Evolutionary conservation across 225 moss, liverwort and hornwort species (phyloP), one percentile per base, ranked within the genome.

Genomic region (Rhytidiadelphus loreus): DNA sequence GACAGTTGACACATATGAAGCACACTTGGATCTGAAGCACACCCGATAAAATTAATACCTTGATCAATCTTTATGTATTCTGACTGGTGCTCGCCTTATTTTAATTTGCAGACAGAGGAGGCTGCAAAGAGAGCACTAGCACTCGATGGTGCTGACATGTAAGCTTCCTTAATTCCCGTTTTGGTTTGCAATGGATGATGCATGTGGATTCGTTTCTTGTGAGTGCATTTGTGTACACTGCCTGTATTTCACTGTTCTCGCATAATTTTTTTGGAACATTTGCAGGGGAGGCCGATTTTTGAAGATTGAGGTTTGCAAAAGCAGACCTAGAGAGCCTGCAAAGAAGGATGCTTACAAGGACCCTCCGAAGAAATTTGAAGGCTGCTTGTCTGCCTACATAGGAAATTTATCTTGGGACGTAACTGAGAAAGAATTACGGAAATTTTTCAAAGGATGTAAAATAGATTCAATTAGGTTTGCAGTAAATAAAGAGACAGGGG

Each of bases 391-490:
- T 82, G 96, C 95, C 2, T 96, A 97, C 79, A 92, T 99, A 55
- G 99, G 99, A 13, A 99, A 99, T 74, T 87, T 99, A 37, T 85
- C 95, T 22, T 97, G 96, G 96, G 94, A 97, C 7, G 63, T 96
- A 7, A 92, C 95, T 18, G 97, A 99, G 78, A 92, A 93, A 44
- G 94, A 91, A 56, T 78, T 99, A 11, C 92, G 94, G 46, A 94
- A 92, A 16, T 94, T 96, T 80, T 94, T 99, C 18, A 88, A 92
- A 72, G 93, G 91, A 43, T 88, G 92, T 80, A 97, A 92, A 85
- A 92, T 99, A 64, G 96, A 96, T 56, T 81, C 95, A 11, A 81
- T 99, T 61, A 93, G 96, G 28, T 83, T 83, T 30, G 83, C 83
- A 69, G 97, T 83, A 32, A 91, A 93, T 46, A 96, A 93, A 57